phyloP scores from a whole-genome alignment of 495 filamentous ascomycete species.

The Penicillium atrosanguineum region DNA sequence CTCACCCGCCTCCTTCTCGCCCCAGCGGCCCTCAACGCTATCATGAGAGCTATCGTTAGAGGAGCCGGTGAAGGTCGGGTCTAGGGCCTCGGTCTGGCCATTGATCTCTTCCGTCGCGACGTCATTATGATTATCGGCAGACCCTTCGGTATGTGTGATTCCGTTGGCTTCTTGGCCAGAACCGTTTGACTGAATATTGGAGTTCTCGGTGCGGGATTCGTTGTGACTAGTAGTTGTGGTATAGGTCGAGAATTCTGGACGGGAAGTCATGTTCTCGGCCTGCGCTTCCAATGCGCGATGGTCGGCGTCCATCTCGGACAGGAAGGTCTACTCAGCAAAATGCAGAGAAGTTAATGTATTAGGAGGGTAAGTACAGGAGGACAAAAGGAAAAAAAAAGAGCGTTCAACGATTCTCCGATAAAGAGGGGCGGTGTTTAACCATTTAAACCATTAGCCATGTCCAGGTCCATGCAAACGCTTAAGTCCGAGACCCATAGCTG shows the following conservation, averaged over 20 bases:
- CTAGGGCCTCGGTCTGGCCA: conserved; percentile 9
- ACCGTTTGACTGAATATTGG: neutral
- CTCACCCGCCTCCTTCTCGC: conserved; percentile 65
- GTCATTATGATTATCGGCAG: neutral
- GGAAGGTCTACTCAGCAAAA: conserved; percentile 11
- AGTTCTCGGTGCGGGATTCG: neutral
- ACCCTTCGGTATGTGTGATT: neutral
- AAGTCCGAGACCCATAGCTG: conserved; percentile 15
- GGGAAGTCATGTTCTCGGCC: neutral
- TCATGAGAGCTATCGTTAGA: conserved; percentile 19
- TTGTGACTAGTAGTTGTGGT: neutral
- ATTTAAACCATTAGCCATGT: neutral
- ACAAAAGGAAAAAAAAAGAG: conserved; percentile 7
- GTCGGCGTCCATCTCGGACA: conserved; percentile 22
- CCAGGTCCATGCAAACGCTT: conserved; percentile 8
- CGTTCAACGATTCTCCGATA: neutral
- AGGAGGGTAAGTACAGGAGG: conserved; percentile 15
- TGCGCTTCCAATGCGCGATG: conserved; percentile 20
- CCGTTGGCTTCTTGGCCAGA: neutral
- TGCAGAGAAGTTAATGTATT: conserved; percentile 12
- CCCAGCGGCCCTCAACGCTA: conserved; percentile 64
- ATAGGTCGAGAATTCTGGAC: neutral
- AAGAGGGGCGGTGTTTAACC: conserved; percentile 1
- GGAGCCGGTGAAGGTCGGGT: conserved; percentile 16
- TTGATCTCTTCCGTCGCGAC: conserved; percentile 6